Conservation (phyloP, 108 stramenopile species). For the Epipyxis sp. region DNA sequence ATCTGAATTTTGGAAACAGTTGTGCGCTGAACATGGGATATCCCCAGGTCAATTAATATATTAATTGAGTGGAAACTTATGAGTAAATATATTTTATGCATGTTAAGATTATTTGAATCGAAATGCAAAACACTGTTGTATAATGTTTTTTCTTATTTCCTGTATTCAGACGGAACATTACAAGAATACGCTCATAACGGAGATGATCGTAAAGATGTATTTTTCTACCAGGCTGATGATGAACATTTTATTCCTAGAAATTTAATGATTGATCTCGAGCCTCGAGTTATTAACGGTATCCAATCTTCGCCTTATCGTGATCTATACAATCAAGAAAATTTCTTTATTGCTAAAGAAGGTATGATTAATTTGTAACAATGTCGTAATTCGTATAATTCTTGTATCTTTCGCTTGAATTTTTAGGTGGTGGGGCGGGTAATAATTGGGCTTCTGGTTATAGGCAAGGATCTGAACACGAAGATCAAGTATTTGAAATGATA, state of each 20-base stretch:
- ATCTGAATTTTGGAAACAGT: slow-evolving; percentile 97
- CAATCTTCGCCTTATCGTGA: slow-evolving; percentile 56
- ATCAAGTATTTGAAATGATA: slow-evolving; percentile 96
- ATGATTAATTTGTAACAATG: too few relatives aligned
- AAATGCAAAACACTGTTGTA: slow-evolving; percentile 94
- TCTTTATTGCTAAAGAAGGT: slow-evolving; percentile 88
- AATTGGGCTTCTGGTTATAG: slow-evolving; percentile 79
- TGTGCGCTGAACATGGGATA: slow-evolving; percentile 97
- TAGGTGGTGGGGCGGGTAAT: slow-evolving; percentile 98
- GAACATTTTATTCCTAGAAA: slow-evolving; percentile 89
- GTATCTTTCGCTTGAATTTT: too few relatives aligned
- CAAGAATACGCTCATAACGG: slow-evolving; percentile 64
- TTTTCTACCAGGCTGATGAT: slow-evolving; percentile 94
- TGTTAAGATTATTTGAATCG: slow-evolving; percentile 66
- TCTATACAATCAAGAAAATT: slow-evolving; percentile 94
- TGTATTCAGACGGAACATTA: slow-evolving; percentile 87
- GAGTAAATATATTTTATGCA: too few relatives aligned
- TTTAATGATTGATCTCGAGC: slow-evolving; percentile 92
- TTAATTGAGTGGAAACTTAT: too few relatives aligned
- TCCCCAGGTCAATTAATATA: slow-evolving; percentile 48
- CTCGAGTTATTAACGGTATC: slow-evolving; percentile 89
- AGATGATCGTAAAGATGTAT: slow-evolving; percentile 96
- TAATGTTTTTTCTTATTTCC: slow-evolving; percentile 99
- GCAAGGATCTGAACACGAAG: slow-evolving; percentile 67
- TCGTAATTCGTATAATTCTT: too few relatives aligned